Evolutionary conservation across 2,329 filamentous ascomycete genomes (phyloP), one percentile per base, ranked within the genome.

Genomic region (Aspergillus ruber): DNA sequence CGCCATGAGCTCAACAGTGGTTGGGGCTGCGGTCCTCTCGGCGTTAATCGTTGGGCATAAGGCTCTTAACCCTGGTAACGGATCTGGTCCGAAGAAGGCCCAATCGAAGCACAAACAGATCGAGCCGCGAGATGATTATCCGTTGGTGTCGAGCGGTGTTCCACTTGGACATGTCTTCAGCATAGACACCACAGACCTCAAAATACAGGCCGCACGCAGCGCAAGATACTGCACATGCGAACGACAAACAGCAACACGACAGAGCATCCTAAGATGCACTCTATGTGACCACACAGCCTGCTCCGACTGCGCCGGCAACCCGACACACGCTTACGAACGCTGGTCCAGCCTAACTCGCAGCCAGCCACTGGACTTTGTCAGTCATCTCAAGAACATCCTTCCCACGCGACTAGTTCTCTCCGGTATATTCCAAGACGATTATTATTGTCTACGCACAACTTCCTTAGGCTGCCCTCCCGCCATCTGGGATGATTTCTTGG

Each of bases 1-100:
- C 61, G 87, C 87, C 0, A 91, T 91, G 87, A 82, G 79, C 1
- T 81, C 81, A 0, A 85, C 86, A 0, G 84, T 89, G 1, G 80
- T 90, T 8, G 84, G 83, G 2, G 74, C 78, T 1, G 78, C 79
- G 0, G 75, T 86, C 1, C 57, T 88, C 2, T 71, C 80, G 1
- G 76, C 80, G 0, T 63, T 90, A 1, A 75, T 82, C 33, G 60
- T 65, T 20, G 64, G 53, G 47, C 57, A 60, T 42, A 56, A 55
- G 42, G 54, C 63, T n/a, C 53, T 70, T 5, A 46, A 59, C n/a
- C 47, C 50, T 21, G 62, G 56, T 0, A 33, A 51, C n/a, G 15
- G 12, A 5, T 12, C 23, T n/a, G 18, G 36, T 15, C 8, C 45
- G 4, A 36, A 40, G 6, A 18, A 44, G 8, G n/a, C 4, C 15